A percentile compares a stretch with the other conserved stretches of the same genome.
These are phyloP conservation scores for Xylariales sp. DNA, from an alignment of 2,329 filamentous ascomycete species.

Conservation along the genomic window DNA sequence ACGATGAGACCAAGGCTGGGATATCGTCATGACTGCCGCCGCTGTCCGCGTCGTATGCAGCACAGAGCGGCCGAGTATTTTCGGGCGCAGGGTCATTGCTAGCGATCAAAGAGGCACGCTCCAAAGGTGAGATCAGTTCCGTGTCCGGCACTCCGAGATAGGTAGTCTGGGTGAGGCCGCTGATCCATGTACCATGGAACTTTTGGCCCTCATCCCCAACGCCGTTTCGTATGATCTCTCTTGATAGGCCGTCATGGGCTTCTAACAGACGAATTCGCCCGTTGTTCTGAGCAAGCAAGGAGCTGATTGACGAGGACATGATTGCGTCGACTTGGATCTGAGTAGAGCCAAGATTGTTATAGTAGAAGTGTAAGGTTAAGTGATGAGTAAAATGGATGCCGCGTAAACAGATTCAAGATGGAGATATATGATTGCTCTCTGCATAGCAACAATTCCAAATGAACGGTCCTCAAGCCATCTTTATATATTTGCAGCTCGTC, in stretches of 20 bases:
- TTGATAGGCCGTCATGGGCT: background rate
- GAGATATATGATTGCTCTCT: no score
- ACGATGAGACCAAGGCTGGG: background rate
- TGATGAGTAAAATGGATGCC: no score
- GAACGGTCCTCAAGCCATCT: no score
- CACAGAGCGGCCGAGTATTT: background rate
- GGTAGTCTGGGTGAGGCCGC: slow-evolving; percentile 8
- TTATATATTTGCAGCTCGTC: no score
- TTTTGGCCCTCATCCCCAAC: background rate
- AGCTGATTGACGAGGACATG: no score
- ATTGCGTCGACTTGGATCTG: no score
- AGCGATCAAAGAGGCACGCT: slow-evolving; percentile 4
- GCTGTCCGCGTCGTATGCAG: background rate
- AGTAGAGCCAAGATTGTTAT: no score
- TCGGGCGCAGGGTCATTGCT: background rate
- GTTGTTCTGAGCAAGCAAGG: no score
- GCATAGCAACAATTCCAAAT: no score
- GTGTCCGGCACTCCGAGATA: slow-evolving; percentile 7
- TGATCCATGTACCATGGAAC: slow-evolving; percentile 11
- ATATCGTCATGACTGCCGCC: background rate
- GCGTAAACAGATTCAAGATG: no score
- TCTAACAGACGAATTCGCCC: background rate
- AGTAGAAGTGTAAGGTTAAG: no score
- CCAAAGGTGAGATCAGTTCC: slow-evolving; percentile 6
- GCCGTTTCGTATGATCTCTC: background rate